These are phyloP conservation scores for Globisporangium perplexum DNA, from an alignment of 352 stramenopile genomes.

Conservation along the genomic window DNA sequence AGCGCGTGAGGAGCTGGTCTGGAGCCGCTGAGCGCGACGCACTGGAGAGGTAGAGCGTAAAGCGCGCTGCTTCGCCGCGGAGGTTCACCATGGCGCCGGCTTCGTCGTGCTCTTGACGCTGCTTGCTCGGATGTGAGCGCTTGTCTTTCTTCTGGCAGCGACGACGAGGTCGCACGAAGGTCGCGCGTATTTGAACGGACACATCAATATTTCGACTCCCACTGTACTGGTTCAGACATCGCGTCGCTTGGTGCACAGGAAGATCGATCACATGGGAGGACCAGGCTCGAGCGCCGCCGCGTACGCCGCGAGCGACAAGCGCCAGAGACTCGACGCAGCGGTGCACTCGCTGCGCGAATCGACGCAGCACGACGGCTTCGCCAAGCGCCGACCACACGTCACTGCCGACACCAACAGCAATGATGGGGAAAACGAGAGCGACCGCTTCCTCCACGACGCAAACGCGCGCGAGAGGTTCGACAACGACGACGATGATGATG, in stretches of 20 bases:
- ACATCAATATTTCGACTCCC: background rate
- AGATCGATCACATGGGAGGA: constrained; percentile 3
- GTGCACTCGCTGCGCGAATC: constrained; percentile 18
- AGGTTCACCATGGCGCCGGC: constrained; percentile 37
- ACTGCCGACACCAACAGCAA: background rate
- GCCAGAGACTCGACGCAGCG: constrained; percentile 7
- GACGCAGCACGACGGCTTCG: constrained; percentile 11
- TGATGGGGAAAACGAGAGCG: background rate
- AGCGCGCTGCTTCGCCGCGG: constrained; percentile 59
- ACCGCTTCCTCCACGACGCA: constrained; percentile 7
- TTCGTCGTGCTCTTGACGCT: constrained; percentile 11
- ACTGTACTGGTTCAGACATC: background rate
- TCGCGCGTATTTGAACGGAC: background rate
- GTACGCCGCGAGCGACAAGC: constrained; percentile 3
- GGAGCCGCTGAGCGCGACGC: constrained; percentile 10
- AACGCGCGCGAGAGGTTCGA: background rate
- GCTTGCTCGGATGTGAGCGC: background rate
- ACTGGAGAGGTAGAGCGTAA: constrained; percentile 71
- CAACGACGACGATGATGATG: constrained; percentile 15
- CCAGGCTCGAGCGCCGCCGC: constrained; percentile 3
- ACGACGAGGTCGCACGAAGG: background rate
- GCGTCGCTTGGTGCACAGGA: constrained; percentile 1
- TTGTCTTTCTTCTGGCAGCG: constrained; percentile 7
- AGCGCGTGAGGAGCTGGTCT: background rate
- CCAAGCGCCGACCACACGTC: background rate